Evolutionary conservation across 2,329 filamentous ascomycete species (phyloP).

Genomic region (Helminthosporium solani): DNA sequence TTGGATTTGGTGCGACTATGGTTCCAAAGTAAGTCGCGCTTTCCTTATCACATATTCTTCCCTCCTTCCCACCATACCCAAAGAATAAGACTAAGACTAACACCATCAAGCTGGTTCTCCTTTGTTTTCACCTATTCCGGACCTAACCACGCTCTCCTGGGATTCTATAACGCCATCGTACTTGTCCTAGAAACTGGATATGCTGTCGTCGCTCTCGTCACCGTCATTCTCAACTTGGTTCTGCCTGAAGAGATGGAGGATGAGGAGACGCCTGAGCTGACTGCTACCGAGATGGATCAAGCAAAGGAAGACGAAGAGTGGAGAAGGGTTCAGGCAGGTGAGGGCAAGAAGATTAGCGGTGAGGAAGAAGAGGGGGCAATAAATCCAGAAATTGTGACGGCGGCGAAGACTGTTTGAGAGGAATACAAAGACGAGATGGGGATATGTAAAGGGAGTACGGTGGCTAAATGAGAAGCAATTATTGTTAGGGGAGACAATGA

Average conservation of each 20-base stretch:
- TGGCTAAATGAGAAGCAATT: no score
- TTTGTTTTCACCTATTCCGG: constrained; percentile 73
- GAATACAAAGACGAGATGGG: no score
- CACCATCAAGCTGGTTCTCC: constrained; percentile 62
- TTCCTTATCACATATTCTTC: neutral
- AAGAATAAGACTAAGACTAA: constrained; percentile 10
- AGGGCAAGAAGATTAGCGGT: constrained; percentile 21
- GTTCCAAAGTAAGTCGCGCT: constrained; percentile 42
- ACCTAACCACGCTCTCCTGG: constrained; percentile 64
- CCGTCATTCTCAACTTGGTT: constrained; percentile 70
- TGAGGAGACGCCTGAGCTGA: constrained; percentile 48
- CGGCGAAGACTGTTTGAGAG: no score
- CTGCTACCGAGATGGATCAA: constrained; percentile 41
- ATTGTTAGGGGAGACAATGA: no score
- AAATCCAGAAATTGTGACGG: no score
- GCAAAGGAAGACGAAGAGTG: constrained; percentile 45
- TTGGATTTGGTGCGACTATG: constrained; percentile 63
- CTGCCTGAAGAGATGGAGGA: constrained; percentile 77
- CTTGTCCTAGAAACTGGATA: constrained; percentile 58
- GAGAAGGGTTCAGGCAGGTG: constrained; percentile 27
- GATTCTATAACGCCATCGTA: constrained; percentile 69
- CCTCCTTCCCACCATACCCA: no score
- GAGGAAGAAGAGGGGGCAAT: constrained; percentile 15
- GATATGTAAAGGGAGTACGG: no score
- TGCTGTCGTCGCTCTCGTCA: constrained; percentile 71